Evolutionary conservation across 2,329 filamentous ascomycete species (phyloP).

Genomic region (Aureobasidium leucospermi): DNA sequence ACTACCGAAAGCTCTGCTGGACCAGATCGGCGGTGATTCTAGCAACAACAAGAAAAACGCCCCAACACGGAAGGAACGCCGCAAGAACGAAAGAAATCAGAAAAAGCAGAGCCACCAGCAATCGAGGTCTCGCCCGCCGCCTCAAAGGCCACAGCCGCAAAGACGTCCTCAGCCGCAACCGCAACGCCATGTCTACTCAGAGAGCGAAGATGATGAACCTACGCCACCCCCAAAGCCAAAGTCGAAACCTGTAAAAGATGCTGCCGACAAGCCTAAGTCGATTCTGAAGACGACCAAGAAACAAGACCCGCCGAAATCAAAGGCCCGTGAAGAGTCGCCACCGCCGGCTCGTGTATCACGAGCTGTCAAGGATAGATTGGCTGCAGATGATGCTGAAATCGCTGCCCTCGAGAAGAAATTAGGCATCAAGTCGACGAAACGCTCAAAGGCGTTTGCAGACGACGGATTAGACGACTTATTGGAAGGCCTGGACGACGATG

Average conservation of each 20-base stretch:
- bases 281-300: constrained; percentile 28
- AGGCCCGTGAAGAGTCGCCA: constrained; percentile 2
- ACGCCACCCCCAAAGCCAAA: constrained; percentile 18
- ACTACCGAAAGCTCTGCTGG: constrained; percentile 39
- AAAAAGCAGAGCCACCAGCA: constrained; percentile 45
- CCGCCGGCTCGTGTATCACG: constrained; percentile 25
- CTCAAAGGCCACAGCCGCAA: constrained; percentile 13
- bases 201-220: constrained; percentile 25
- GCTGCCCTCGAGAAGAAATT: constrained; percentile 79
- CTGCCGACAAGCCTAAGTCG: constrained; percentile 28
- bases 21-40: constrained; percentile 33
- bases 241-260: constrained; percentile 19
- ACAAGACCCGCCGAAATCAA: constrained; percentile 8
- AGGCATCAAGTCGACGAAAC: constrained; percentile 72
- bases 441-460: constrained; percentile 62
- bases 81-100: constrained; percentile 57
- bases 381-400: constrained; percentile 82
- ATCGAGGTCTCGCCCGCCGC: constrained; percentile 13
- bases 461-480: constrained; percentile 78
- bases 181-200: constrained; percentile 23
- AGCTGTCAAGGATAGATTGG: constrained; percentile 56
- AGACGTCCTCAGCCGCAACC: constrained; percentile 18
- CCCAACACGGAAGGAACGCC: constrained; percentile 35
- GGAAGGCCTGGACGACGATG: constrained; percentile 51
- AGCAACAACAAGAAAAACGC: constrained; percentile 18